Base-by-base conservation (phyloP, 495 filamentous ascomycete species). In the Letharia columbiana region DNA sequence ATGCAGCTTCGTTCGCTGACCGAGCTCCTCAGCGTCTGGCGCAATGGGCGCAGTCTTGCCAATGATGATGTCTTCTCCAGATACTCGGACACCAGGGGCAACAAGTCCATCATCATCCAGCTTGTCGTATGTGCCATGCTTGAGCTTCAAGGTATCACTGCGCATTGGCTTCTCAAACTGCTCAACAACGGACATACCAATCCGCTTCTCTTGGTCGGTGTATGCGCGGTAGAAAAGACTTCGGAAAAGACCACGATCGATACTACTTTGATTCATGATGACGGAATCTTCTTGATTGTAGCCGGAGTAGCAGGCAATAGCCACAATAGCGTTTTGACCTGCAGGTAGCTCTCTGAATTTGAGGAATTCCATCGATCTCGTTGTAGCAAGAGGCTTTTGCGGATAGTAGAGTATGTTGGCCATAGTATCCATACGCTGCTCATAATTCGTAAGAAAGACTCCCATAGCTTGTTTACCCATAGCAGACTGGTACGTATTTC, bases 391-490 rank as follows among this genome's bases (percentile, higher is more conserved):
- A 4, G 94, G 94, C 73, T 99, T 99, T 78, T 99, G 94, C 0
- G 94, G 94, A 72, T 99, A 99, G 75, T 97, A 98, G 15, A 99
- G 87, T 73, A 98, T 95, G 71, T 99, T 98, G 59, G 91, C 89
- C 94, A 99, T 98, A 20, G 94, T 99, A 71, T 99, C 94, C 94
- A 98, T 97, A 63, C 94, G 91, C 66, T 92, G 87, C 35, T 88
- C 84, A 73, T 92, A 98, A 73, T 98, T 99, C 17, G 95, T 98
- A 45, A 98, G 83, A 81, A 96, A 96, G 65, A 97, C 91, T 71
- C 94, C 94, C 95, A 99, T 99, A 60, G 94, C 94, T 82, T 99
- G 94, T 79, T 99, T 99, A 78, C 94, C 94, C 94, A 99, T 99
- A 72, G 94, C 94, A 71, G 94, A 96, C 73, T 99, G 95, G 78